These are phyloP conservation scores for Trematosphaeria pertusa DNA, from an alignment of 2,329 filamentous ascomycete genomes.

Conservation along the genomic window DNA sequence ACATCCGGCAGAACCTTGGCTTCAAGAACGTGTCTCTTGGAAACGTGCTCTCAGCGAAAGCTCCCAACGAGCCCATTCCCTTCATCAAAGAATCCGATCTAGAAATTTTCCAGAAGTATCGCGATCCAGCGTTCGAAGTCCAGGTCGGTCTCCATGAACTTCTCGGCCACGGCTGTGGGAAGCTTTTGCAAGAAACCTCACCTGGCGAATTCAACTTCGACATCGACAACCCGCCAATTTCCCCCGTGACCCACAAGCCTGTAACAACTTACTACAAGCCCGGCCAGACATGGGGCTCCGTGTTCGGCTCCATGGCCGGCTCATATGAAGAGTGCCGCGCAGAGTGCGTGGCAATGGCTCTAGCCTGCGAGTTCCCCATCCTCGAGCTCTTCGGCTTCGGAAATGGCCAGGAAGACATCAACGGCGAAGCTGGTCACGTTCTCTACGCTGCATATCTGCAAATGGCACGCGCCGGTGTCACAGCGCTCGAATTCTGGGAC, in stretches of 20 bases:
- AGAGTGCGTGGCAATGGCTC: constrained; percentile 90
- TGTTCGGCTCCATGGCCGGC: constrained; percentile 86
- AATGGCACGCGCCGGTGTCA: constrained; percentile 93
- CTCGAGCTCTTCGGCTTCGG: constrained; percentile 92
- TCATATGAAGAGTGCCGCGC: constrained; percentile 95
- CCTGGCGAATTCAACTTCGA: constrained; percentile 90
- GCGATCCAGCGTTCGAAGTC: constrained; percentile 89
- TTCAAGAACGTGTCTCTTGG: constrained; percentile 96
- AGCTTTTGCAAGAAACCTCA: constrained; percentile 87
- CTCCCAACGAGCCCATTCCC: constrained; percentile 88
- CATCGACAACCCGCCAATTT: constrained; percentile 77
- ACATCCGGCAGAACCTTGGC: constrained; percentile 78
- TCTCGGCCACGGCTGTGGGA: constrained; percentile 87
- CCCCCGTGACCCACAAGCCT: constrained; percentile 78
- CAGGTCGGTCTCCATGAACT: constrained; percentile 96
- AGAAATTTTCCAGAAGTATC: constrained; percentile 79
- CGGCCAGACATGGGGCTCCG: constrained; percentile 91
- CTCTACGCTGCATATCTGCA: constrained; percentile 87
- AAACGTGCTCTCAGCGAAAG: constrained; percentile 90
- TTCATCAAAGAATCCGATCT: constrained; percentile 85
- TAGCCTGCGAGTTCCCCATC: constrained; percentile 87
- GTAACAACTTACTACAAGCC: constrained; percentile 91
- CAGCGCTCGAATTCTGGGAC: constrained; percentile 92
- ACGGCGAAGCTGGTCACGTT: constrained; percentile 81
- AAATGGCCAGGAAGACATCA: constrained; percentile 74